Conservation (phyloP, 2,329 filamentous ascomycete genomes). For the Fusarium coffeatum region DNA sequence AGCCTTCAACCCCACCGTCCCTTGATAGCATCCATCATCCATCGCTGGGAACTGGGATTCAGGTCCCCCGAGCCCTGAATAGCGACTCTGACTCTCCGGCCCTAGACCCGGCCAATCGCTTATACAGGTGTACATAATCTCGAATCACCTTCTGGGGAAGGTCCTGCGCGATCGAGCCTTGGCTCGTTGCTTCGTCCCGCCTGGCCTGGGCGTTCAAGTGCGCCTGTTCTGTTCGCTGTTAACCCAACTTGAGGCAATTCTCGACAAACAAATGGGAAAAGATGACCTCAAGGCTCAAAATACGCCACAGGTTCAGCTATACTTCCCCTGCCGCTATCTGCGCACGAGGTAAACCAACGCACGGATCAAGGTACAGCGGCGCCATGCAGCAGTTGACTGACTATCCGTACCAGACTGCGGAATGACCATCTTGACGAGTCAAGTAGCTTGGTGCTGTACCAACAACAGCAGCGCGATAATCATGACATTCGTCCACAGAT, state of each 20-base stretch:
- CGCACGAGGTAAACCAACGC: constrained; percentile 33
- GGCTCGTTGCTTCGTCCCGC: constrained; percentile 45
- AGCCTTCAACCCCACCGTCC: constrained; percentile 17
- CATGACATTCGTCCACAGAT: constrained; percentile 15
- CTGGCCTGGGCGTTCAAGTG: constrained; percentile 42
- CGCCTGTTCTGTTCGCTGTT: constrained; percentile 36
- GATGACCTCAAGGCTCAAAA: constrained; percentile 18
- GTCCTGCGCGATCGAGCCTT: constrained; percentile 35
- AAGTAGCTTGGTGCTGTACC: constrained; percentile 27
- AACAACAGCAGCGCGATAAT: constrained; percentile 2
- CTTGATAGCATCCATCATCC: constrained; percentile 6
- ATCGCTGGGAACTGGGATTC: neutral
- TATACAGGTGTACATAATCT: neutral
- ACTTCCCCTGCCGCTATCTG: constrained; percentile 11
- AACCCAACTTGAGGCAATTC: neutral
- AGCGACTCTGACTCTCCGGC: constrained; percentile 36
- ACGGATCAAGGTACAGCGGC: constrained; percentile 26
- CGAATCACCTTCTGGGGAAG: constrained; percentile 36
- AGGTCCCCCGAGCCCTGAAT: constrained; percentile 15
- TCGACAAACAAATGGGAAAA: neutral
- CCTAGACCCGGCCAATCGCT: constrained; percentile 44
- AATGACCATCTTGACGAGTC: constrained; percentile 29
- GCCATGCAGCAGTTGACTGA: constrained; percentile 15
- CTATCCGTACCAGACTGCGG: constrained; percentile 7
- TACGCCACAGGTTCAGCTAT: constrained; percentile 37